A percentile compares a stretch with the other conserved stretches of the same genome.
These are phyloP conservation scores for Hypoxylon rubiginosum DNA, from an alignment of 2,329 filamentous ascomycete genomes.

Conservation along the genomic window DNA sequence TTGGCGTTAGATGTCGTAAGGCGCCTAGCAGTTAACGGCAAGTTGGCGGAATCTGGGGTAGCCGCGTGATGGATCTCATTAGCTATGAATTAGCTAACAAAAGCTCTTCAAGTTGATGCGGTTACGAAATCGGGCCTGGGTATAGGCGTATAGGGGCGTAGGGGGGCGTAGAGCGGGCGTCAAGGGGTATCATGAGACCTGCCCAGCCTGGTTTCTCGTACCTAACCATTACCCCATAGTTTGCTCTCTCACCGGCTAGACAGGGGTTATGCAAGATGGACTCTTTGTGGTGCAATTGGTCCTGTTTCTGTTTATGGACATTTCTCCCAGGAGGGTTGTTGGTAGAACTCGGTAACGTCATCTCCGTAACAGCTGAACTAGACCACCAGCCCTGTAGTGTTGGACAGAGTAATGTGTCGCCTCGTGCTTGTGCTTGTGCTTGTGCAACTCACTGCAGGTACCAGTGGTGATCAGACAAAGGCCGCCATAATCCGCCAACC, in stretches of 20 bases:
- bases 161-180: slow-evolving; percentile 15
- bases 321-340: background rate
- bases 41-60: slow-evolving; percentile 50
- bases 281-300: slow-evolving; percentile 37
- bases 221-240: slow-evolving; percentile 54
- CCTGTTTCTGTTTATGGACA: slow-evolving; percentile 32
- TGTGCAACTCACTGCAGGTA: slow-evolving; percentile 38
- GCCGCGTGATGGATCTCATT: slow-evolving; percentile 48
- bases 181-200: slow-evolving; percentile 10
- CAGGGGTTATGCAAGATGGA: slow-evolving; percentile 35
- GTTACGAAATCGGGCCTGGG: slow-evolving; percentile 49
- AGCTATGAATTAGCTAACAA: slow-evolving; percentile 48
- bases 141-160: slow-evolving; percentile 43
- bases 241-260: slow-evolving; percentile 43
- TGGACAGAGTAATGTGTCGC: background rate
- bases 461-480: slow-evolving; percentile 28
- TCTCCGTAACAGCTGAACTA: slow-evolving; percentile 14
- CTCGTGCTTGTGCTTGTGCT: background rate
- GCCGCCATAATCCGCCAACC: slow-evolving; percentile 35
- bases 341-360: slow-evolving; percentile 20
- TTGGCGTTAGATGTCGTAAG: slow-evolving; percentile 33
- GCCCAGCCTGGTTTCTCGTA: slow-evolving; percentile 43
- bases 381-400: background rate
- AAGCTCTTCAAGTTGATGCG: slow-evolving; percentile 34
- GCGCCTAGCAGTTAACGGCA: slow-evolving; percentile 51